Percentiles rank a stretch among this genome's conserved stretches.
Conservation (phyloP, 257 asterid genomes). For the Nicotiana tabacum region DNA sequence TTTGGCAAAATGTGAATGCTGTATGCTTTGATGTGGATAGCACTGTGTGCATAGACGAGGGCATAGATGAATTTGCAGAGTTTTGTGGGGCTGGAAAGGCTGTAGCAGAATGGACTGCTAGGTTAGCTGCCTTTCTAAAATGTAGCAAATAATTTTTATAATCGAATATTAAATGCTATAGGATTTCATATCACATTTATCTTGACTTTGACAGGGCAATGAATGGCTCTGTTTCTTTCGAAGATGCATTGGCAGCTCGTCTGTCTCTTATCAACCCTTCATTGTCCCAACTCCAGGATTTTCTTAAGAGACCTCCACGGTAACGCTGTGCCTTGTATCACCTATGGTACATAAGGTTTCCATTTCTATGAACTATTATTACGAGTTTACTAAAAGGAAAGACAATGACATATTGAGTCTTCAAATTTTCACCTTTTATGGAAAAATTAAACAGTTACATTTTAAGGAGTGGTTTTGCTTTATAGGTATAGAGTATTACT, state of each 20-base stretch:
- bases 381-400: not conserved
- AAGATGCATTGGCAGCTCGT: conserved; percentile 91
- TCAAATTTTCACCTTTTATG: no score
- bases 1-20: conserved; percentile 66
- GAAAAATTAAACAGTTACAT: not conserved
- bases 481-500: not conserved
- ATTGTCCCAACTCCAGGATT: conserved; percentile 57
- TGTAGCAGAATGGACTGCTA: conserved; percentile 94
- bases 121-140: conserved; percentile 27
- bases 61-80: conserved; percentile 96
- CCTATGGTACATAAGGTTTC: not conserved
- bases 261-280: conserved; percentile 78
- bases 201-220: conserved; percentile 61
- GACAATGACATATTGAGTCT: no score
- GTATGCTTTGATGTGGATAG: conserved; percentile 98
- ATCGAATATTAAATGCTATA: not conserved
- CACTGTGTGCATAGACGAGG: conserved; percentile 93
- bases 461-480: not conserved
- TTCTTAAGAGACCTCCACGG: conserved; percentile 85
- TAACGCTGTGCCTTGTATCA: conserved; percentile 16
- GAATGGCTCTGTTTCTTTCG: conserved; percentile 94
- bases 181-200: not conserved
- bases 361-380: not conserved
- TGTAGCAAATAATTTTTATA: not conserved
- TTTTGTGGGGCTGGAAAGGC: conserved; percentile 97